Conservation (phyloP, 352 stramenopile species). For the Phytophthora vignae region DNA sequence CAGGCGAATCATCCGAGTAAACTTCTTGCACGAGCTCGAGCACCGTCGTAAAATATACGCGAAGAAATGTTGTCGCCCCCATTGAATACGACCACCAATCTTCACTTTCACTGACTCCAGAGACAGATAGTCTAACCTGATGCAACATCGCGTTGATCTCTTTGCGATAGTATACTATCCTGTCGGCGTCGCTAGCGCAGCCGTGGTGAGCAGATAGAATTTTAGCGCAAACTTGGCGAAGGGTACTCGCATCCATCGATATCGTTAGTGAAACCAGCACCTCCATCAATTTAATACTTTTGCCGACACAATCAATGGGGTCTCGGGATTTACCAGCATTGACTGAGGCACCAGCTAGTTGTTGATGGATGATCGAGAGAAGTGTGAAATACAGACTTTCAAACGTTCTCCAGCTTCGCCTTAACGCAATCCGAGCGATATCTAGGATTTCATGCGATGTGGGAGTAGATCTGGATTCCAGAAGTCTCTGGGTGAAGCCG, state of each 20-base stretch:
- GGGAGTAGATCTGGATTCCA: background rate
- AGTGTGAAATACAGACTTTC: constrained; percentile 44
- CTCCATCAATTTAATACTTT: constrained; percentile 37
- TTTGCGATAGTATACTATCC: constrained; percentile 22
- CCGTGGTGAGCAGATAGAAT: constrained; percentile 31
- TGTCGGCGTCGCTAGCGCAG: constrained; percentile 8
- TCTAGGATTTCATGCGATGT: constrained; percentile 13
- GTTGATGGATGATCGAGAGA: constrained; percentile 44
- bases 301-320: constrained; percentile 31
- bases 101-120: constrained; percentile 8
- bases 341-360: constrained; percentile 17
- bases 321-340: constrained; percentile 7
- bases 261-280: constrained; percentile 35
- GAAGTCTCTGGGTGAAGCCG: constrained; percentile 10
- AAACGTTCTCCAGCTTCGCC: constrained; percentile 16
- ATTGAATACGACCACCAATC: constrained; percentile 24
- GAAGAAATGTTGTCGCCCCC: constrained; percentile 20
- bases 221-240: constrained; percentile 26
- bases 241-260: constrained; percentile 21
- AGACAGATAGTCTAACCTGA: constrained; percentile 1
- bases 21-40: constrained; percentile 13
- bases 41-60: constrained; percentile 20
- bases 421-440: constrained; percentile 14
- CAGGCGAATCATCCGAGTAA: background rate
- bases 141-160: constrained; percentile 20